Conservation (phyloP, 257 asterid genomes). For the Solanum pimpinellifolium region DNA sequence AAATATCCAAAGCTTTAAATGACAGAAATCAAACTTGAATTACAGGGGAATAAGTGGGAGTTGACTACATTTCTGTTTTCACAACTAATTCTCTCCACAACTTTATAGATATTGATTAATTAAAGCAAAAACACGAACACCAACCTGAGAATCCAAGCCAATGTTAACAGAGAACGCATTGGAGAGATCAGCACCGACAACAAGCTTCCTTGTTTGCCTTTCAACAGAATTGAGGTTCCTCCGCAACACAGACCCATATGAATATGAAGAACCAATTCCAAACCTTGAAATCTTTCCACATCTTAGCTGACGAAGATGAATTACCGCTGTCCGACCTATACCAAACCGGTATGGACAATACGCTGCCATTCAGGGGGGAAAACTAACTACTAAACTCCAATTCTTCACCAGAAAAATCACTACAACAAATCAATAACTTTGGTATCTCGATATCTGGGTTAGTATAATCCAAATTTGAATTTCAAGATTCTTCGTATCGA, state of each 20-base stretch:
- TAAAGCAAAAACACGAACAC: background rate
- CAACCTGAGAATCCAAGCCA: constrained; percentile 81
- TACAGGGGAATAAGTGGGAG: background rate
- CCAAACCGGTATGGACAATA: constrained; percentile 33
- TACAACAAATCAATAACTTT: background rate
- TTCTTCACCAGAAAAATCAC: background rate
- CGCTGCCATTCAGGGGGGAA: constrained; percentile 11
- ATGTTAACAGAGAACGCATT: constrained; percentile 46
- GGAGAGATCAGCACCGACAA: constrained; percentile 52
- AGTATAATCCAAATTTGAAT: background rate
- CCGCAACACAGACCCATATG: constrained; percentile 15
- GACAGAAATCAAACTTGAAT: background rate
- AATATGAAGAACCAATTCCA: constrained; percentile 9
- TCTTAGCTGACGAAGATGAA: constrained; percentile 32
- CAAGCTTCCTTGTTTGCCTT: constrained; percentile 38
- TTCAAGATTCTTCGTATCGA: background rate
- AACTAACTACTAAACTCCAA: background rate
- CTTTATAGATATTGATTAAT: background rate
- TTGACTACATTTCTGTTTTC: background rate
- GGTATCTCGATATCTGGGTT: background rate
- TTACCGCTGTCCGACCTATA: constrained; percentile 26
- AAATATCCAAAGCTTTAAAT: background rate
- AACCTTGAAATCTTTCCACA: constrained; percentile 21
- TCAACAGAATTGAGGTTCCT: constrained; percentile 23
- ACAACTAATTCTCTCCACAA: background rate